A percentile compares a stretch with the other conserved stretches of the same genome.
Evolutionary conservation across 2,329 filamentous ascomycete genomes (phyloP).

Genomic region (Aspergillus ustus): DNA sequence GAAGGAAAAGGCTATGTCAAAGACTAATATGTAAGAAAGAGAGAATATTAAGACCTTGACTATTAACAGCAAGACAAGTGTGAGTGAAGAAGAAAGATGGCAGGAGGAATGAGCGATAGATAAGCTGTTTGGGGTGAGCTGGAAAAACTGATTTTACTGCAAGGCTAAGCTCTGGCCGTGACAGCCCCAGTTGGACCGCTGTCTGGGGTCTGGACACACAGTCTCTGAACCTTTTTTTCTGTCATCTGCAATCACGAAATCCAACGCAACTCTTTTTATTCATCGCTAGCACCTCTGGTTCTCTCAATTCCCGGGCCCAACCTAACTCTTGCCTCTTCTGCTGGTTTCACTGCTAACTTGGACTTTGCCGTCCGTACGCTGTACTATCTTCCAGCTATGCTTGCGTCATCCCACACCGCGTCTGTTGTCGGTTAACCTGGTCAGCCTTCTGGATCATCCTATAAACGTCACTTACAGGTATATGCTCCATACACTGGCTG

Average conservation of each 20-base stretch:
- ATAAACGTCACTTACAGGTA: too few relatives aligned
- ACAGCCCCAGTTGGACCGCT: not conserved
- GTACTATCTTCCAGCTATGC: too few relatives aligned
- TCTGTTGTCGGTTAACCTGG: not conserved
- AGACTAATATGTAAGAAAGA: slow-evolving; percentile 29
- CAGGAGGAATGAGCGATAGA: not conserved
- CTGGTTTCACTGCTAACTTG: not conserved
- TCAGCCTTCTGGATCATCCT: too few relatives aligned
- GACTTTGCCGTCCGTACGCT: not conserved
- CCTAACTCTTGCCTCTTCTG: not conserved
- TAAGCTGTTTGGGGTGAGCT: slow-evolving; percentile 1
- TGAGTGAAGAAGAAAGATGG: slow-evolving; percentile 22
- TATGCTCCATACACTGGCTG: too few relatives aligned
- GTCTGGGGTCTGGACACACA: not conserved
- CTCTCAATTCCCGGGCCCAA: not conserved
- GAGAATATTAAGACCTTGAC: slow-evolving; percentile 25
- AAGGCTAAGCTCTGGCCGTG: too few relatives aligned
- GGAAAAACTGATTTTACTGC: too few relatives aligned
- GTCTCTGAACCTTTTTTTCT: not conserved
- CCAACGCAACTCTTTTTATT: not conserved
- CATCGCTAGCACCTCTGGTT: not conserved
- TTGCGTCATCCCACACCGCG: not conserved
- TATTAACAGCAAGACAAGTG: slow-evolving; percentile 17
- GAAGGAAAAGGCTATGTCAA: slow-evolving; percentile 19
- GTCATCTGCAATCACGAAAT: not conserved